These are phyloP conservation scores for Wickerhamiella brachini DNA, from an alignment of 805 yeast genomes.

Conservation along the genomic window DNA sequence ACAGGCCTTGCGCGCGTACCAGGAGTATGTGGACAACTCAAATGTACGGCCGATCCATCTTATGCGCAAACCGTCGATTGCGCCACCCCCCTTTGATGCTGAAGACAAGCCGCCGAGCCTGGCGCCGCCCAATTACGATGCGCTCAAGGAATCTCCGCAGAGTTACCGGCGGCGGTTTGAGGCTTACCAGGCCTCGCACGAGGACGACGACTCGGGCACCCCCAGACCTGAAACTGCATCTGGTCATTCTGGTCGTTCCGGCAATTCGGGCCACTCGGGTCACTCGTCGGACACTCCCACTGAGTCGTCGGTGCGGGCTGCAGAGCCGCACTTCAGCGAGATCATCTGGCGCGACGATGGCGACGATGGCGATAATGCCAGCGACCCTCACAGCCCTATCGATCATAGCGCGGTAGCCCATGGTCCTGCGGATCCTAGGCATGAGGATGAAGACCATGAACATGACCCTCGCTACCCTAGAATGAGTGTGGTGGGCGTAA, in stretches of 20 bases:
- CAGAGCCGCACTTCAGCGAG: conserved; percentile 14
- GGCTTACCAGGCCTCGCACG: conserved; percentile 9
- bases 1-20: conserved; percentile 9
- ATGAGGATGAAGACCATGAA: neutral
- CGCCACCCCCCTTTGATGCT: conserved; percentile 52
- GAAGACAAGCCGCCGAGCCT: conserved; percentile 28
- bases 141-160: conserved; percentile 5
- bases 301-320: neutral
- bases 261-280: neutral
- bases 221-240: neutral
- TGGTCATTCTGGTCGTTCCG: neutral
- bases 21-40: conserved; percentile 10
- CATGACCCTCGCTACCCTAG: neutral
- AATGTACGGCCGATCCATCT: conserved; percentile 38
- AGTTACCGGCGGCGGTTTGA: conserved; percentile 15
- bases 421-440: neutral
- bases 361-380: conserved; percentile 1
- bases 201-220: neutral
- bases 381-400: neutral
- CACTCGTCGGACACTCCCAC: neutral
- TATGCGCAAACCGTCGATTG: conserved; percentile 39
- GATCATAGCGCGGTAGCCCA: neutral
- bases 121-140: conserved; percentile 21
- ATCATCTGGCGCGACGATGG: conserved; percentile 15
- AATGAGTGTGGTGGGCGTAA: neutral